Evolutionary conservation across 176 grass and related monocot species (phyloP), one percentile per base, ranked within the genome.

Genomic region (Rhynchospora pubera): DNA sequence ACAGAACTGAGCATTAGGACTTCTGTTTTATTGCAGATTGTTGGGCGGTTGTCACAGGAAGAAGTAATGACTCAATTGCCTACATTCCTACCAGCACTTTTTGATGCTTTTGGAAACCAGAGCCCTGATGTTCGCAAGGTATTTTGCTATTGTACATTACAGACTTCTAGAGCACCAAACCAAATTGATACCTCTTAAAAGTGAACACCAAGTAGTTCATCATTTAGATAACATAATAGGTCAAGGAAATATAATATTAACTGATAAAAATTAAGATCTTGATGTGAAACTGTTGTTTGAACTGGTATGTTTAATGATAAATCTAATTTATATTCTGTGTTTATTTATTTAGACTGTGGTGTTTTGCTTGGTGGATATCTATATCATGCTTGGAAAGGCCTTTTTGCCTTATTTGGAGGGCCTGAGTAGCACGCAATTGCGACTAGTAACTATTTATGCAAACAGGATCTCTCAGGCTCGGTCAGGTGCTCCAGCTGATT

Each of bases 41-140:
- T 99, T 79, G 90, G 87, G 13, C 84, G 89, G 6, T 86, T 99
- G 83, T 86, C 96, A 23, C 86, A 90, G 59, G 92, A 99, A 70
- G 96, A 95, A 78, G 86, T 99, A 86, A 93, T 93, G 72, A 84
- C 88, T 81, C 93, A 95, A 12, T 87, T 99, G 53, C 87, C 96
- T 62, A 89, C 93, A 58, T 99, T 99, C 87, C 84, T 99, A 78
- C 96, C 96, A 84, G 87, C 92, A 84, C 78, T 99, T 46, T 94
- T 99, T 80, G 93, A 95, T 80, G 92, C 96, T 84, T 99, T 95
- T 87, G 90, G 85, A 82, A 99, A 99, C 78, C 96, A 93, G 83
- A 95, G 91, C 83, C 91, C 93, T 84, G 96, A 99, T 87, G 83
- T 99, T 85, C 93, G 96, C 66, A 99, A 99, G 93, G 96, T 99